Base-by-base conservation (phyloP, 805 yeast genomes). In the Kodamaea leandrae region DNA sequence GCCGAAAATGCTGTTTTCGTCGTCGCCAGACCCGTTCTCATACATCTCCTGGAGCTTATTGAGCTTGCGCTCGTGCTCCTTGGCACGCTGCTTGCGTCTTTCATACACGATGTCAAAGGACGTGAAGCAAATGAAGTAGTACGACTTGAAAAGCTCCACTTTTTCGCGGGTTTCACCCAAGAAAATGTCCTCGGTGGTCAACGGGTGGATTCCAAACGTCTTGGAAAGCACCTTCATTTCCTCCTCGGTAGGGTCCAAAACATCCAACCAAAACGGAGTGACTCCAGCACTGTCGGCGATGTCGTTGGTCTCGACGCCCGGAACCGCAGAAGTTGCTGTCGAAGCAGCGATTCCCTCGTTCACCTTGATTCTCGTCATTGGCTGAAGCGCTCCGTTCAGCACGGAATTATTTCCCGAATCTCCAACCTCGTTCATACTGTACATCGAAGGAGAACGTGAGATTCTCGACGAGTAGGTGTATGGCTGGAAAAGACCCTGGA, bases 121-220 rank as follows among this genome's bases (percentile, higher is more conserved):
- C 1, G 72, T 64, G 63, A 93, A 93, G 68, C 98, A 89, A 21
- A 93, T 86, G 51, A 91, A 80, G 60, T 91, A 93, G 62, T 91
- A 91, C 48, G 86, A 86, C 54, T 85, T 83, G 67, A 91, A 91
- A 24, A 93, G 63, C 63, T 91, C 99, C 15, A 91, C 96, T 57
- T 91, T 91, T 60, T 91, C 99, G 49, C 98, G 78, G 1, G 96
- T 85, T 58, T 91, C 99, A 2, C 96, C 96, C 21, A 90, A 64
- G 45, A 86, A 84, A 36, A 91, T 90, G 64, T 91, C 99, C 58
- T 91, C 99, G 0, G 97, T 86, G 0, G 99, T 91, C 52, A 91
- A 74, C 0, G 99, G 99, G 62, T 91, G 99, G 42, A 91, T 87
- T 1, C 95, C 96, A 65, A 91, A 91, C 0, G 97, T 81, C 54